Evolutionary conservation across 1,139 yeast genomes (phyloP).

Genomic region (Candida sanyaensis): DNA sequence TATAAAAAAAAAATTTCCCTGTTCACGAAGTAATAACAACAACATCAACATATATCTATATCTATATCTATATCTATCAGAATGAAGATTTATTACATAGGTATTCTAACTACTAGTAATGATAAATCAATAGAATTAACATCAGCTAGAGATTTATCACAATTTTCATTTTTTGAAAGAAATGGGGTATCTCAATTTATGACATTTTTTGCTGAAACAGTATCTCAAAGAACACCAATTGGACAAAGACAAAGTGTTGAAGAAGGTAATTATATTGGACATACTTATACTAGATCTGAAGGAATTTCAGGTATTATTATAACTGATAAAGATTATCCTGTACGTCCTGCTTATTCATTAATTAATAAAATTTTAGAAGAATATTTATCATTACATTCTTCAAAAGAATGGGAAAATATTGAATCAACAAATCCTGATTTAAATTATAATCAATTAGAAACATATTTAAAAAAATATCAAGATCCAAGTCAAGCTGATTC

Average conservation of each 20-base stretch:
- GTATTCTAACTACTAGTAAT: conserved; percentile 68
- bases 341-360: conserved; percentile 94
- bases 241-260: conserved; percentile 96
- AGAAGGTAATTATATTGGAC: conserved; percentile 90
- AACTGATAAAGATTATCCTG: conserved; percentile 94
- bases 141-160: conserved; percentile 78
- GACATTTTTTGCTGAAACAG: conserved; percentile 94
- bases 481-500: conserved; percentile 98
- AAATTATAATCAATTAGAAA: conserved; percentile 62
- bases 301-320: conserved; percentile 93
- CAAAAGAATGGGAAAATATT: conserved; percentile 63
- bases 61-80: neutral
- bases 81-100: conserved; percentile 92
- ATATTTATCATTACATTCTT: conserved; percentile 81
- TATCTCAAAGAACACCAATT: conserved; percentile 80
- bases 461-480: conserved; percentile 81
- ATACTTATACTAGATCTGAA: conserved; percentile 86
- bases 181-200: conserved; percentile 81
- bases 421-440: conserved; percentile 51
- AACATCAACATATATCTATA: too few species aligned
- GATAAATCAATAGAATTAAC: conserved; percentile 75
- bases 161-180: conserved; percentile 87
- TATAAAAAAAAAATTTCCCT: too few species aligned
- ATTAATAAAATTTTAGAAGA: conserved; percentile 91
- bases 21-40: neutral